Evolutionary conservation across 257 asterid species (phyloP), one percentile per base, ranked within the genome.

Genomic region (Solanum okadae): DNA sequence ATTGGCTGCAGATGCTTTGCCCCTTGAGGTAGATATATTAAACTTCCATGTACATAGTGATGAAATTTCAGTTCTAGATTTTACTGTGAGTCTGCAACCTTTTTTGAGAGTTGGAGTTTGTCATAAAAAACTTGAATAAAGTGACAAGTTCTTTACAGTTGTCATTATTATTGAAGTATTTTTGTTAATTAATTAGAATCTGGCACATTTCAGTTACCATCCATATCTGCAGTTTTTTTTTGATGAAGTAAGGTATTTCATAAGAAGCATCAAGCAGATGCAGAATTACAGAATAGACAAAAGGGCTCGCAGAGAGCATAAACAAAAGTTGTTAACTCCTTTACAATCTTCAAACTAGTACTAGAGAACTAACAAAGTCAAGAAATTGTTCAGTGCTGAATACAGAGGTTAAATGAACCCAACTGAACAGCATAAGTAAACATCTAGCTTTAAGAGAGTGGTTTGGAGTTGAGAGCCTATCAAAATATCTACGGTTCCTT

Each of bases 1-100:
- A 88, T 90, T 96, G 93, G 96, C 99, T 84, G 99, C 98, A 70
- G 99, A 97, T 94, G 93, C 98, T 82, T 95, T 97, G 88, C 99
- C 99, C 78, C 88, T 94, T 89, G 98, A 97, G 99, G 99, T 97
- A 87, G 77, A 87, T 86, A 37, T 56, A 78, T 88, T 85, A 73
- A 44, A 40, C 63, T 63, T 89, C 84, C 73, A 46, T 87, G 52
- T 56, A 23, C 29, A 15, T 29, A 76, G 76, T 16, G 20, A 38
- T 78, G 56, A 15, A 23, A 37, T 87, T 82, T 87, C 34, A 88
- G 61, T 79, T 56, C 71, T 87, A 40, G 88, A 71, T 87, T 87
- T 88, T 18, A 56, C 90, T 52, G 76, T 12, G 14, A 70, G 76
- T 29, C 11, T 70, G 3, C 14, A 76, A 35, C 56, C 78, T 46